phyloP scores from a whole-genome alignment of 768 basidiomycete species.

The Pleurotus sapidus region DNA sequence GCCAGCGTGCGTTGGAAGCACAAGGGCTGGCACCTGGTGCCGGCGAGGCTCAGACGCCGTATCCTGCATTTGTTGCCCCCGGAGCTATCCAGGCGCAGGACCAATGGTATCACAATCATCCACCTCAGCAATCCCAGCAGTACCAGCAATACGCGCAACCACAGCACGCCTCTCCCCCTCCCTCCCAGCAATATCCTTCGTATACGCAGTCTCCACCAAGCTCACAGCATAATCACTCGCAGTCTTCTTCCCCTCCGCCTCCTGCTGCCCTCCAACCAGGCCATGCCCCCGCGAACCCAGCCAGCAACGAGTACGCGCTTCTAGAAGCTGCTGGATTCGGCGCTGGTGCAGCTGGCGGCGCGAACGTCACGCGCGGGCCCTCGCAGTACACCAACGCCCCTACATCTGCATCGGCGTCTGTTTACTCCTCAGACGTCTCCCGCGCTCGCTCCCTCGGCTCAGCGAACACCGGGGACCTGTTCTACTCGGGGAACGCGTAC shows the following conservation, averaged over 20 bases:
- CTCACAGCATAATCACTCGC: slow-evolving; percentile 7
- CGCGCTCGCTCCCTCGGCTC: slow-evolving; percentile 10
- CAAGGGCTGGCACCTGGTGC: slow-evolving; percentile 11
- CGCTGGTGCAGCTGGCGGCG: slow-evolving; percentile 3
- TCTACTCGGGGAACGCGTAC: not conserved
- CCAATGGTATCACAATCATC: not conserved
- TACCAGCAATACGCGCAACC: not conserved
- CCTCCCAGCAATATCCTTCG: no score
- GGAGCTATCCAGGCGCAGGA: not conserved
- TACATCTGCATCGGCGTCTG: not conserved
- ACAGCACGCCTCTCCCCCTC: no score
- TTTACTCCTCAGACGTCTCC: slow-evolving; percentile 9
- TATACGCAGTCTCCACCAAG: no score
- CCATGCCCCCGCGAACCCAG: slow-evolving; percentile 1
- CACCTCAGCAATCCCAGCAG: not conserved
- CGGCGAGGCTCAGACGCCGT: slow-evolving; percentile 9
- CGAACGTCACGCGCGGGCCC: slow-evolving; percentile 15
- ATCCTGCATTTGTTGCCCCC: slow-evolving; percentile 11
- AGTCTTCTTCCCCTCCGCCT: slow-evolving; percentile 7
- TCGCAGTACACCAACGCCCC: slow-evolving; percentile 2
- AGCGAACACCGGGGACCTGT: not conserved
- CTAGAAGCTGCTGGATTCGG: slow-evolving; percentile 22
- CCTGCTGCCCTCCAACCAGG: not conserved
- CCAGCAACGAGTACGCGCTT: slow-evolving; percentile 13
- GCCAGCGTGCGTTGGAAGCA: slow-evolving; percentile 24